phyloP scores from a whole-genome alignment of 345 rosid genomes.

The Clausena lansium region DNA sequence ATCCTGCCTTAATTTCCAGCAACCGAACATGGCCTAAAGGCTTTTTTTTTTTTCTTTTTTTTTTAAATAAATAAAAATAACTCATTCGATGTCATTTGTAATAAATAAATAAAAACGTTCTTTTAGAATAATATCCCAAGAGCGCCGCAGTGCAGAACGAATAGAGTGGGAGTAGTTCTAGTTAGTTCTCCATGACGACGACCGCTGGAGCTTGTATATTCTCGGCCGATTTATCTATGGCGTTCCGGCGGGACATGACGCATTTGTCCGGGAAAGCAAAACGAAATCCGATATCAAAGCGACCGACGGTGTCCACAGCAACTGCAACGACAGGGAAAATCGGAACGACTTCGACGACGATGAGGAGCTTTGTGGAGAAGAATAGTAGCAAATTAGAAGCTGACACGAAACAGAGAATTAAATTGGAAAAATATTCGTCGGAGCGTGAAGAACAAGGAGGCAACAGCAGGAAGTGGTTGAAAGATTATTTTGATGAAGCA shows the following conservation, averaged over 20 bases:
- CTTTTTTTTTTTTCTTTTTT: too few relatives aligned
- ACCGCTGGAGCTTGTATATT: neutral
- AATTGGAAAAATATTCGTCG: neutral
- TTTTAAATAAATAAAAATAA: too few relatives aligned
- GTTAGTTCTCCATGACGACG: slow-evolving; percentile 19
- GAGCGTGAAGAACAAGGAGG: slow-evolving; percentile 9
- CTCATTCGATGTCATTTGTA: too few relatives aligned
- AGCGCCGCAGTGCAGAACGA: too few relatives aligned
- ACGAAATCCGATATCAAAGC: neutral
- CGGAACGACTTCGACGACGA: neutral
- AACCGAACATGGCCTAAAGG: too few relatives aligned
- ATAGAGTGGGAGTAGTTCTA: neutral
- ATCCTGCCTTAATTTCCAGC: too few relatives aligned
- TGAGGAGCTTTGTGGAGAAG: slow-evolving; percentile 9
- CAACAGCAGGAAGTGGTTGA: slow-evolving; percentile 25
- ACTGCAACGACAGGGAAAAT: neutral
- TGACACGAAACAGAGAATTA: neutral
- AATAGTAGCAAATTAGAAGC: neutral
- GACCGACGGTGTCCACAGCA: neutral
- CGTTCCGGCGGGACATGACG: neutral
- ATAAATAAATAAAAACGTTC: too few relatives aligned
- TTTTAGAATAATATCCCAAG: neutral
- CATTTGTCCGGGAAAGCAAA: neutral
- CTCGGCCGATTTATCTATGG: neutral
- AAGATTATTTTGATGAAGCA: slow-evolving; percentile 41